phyloP scores from a whole-genome alignment of 2,329 filamentous ascomycete species.

The Pseudogymnoascus sp. region DNA sequence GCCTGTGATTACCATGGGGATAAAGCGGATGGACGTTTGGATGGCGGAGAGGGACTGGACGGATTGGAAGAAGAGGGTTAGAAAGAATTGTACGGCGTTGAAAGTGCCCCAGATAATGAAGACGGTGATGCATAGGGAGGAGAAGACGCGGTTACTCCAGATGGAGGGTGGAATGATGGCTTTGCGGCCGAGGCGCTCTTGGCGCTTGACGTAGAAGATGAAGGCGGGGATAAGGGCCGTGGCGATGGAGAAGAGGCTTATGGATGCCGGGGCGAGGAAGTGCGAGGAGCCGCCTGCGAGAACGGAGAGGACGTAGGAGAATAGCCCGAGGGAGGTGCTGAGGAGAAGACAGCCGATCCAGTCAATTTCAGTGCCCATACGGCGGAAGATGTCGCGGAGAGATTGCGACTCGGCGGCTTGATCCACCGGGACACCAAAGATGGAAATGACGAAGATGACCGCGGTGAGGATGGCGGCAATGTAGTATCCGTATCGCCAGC shows the following conservation, averaged over 20 bases:
- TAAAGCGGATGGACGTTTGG: conserved; percentile 31
- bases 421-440: conserved; percentile 17
- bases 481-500: conserved; percentile 46
- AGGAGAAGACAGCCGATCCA: conserved; percentile 43
- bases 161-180: conserved; percentile 30
- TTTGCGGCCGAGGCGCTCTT: conserved; percentile 21
- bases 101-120: conserved; percentile 28
- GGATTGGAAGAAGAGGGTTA: conserved; percentile 24
- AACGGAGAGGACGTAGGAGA: conserved; percentile 37
- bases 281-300: conserved; percentile 13
- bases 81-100: conserved; percentile 24
- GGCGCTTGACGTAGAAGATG: conserved; percentile 21
- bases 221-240: conserved; percentile 25
- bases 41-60: conserved; percentile 17
- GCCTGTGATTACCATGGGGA: conserved; percentile 34
- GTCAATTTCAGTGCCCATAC: conserved; percentile 37
- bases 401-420: conserved; percentile 10
- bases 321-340: conserved; percentile 38
- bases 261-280: conserved; percentile 19
- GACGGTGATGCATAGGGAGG: conserved; percentile 27
- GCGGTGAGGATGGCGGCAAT: conserved; percentile 34
- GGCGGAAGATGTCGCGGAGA: neutral
- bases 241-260: conserved; percentile 25
- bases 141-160: conserved; percentile 28
- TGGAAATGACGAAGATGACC: conserved; percentile 16